Conservation (phyloP, 495 filamentous ascomycete genomes). For the Penicillium alfredii region DNA sequence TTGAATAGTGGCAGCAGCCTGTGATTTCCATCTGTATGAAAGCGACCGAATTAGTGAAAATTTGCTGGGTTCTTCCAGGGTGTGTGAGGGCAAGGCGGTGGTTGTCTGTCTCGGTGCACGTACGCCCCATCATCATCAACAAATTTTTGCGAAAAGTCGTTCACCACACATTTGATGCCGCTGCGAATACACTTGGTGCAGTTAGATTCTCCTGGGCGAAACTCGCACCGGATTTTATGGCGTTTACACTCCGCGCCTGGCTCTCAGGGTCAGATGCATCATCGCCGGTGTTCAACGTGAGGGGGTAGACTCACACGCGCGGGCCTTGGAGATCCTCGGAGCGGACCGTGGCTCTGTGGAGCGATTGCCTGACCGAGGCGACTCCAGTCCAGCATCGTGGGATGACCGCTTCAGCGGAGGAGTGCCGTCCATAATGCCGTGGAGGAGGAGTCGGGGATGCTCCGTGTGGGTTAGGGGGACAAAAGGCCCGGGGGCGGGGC, state of each 20-base stretch:
- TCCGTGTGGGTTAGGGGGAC: conserved; percentile 27
- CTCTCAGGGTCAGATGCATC: not conserved
- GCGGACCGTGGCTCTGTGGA: conserved; percentile 18
- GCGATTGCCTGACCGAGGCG: conserved; percentile 20
- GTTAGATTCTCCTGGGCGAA: conserved; percentile 35
- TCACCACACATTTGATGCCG: conserved; percentile 44
- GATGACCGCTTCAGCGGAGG: conserved; percentile 40
- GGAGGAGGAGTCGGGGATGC: conserved; percentile 32
- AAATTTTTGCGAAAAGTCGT: conserved; percentile 47
- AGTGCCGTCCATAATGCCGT: conserved; percentile 18
- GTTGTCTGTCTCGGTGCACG: conserved; percentile 10
- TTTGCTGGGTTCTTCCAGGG: not conserved
- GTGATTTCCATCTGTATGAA: conserved; percentile 38
- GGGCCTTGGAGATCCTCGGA: conserved; percentile 43
- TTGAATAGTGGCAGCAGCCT: conserved; percentile 35
- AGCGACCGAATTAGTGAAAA: conserved; percentile 10
- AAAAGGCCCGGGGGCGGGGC: conserved; percentile 12
- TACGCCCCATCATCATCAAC: conserved; percentile 44
- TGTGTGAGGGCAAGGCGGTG: not conserved
- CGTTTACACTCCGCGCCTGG: conserved; percentile 44
- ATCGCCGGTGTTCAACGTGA: conserved; percentile 7
- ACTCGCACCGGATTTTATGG: conserved; percentile 45
- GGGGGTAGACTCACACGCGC: conserved; percentile 35
- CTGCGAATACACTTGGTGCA: conserved; percentile 44
- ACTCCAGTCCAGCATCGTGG: conserved; percentile 35